Base-by-base conservation (phyloP, 192 early-diverging fungal species). In the Linnemannia schmuckeri region DNA sequence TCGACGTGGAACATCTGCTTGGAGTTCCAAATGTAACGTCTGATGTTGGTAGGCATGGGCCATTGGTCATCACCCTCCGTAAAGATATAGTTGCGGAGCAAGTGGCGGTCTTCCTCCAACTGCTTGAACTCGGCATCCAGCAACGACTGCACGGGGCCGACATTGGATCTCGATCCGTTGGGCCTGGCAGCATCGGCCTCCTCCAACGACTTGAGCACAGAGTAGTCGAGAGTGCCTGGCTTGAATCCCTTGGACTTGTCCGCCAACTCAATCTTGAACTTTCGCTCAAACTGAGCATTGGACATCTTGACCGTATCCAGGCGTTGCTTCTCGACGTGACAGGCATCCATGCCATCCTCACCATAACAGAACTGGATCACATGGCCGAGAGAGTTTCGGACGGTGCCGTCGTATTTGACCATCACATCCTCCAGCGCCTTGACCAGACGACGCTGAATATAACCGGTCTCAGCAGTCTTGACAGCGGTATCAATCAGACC, bases 401-500 rank as follows among this genome's bases (percentile, higher is more conserved):
- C 96, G 44, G 98, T 98, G 71, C 97, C 97, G 89, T 99, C 98
- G 78, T 99, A 99, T 88, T 98, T 95, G 72, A 97, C 97, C 95
- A 97, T 97, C 37, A 98, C 94, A 92, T 99, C 98, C 89, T 99
- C 98, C 80, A 99, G 88, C 22, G 98, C 97, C 91, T 99, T 99
- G 74, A 99, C 95, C 77, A 99, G 90, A 90, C 98, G 96, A 83
- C 98, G 97, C 90, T 99, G 98, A 75, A 99, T 98, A 88, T 99
- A 99, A 38, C 98, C 98, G 3, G 98, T 98, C 87, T 99, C 98
- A n/a, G 98, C 98, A 24, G 98, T 97, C 91, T 99, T 99, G 78
- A 99, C 98, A 83, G 98, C 98, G 37, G 98, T 99, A 90, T 99
- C 98, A 85, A 98, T 99, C 89, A 99, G 90, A 91, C 98, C 79